A percentile compares a stretch with the other conserved stretches of the same genome.
phyloP scores from a whole-genome alignment of 306 rosid genomes.

The Benincasa hispida region DNA sequence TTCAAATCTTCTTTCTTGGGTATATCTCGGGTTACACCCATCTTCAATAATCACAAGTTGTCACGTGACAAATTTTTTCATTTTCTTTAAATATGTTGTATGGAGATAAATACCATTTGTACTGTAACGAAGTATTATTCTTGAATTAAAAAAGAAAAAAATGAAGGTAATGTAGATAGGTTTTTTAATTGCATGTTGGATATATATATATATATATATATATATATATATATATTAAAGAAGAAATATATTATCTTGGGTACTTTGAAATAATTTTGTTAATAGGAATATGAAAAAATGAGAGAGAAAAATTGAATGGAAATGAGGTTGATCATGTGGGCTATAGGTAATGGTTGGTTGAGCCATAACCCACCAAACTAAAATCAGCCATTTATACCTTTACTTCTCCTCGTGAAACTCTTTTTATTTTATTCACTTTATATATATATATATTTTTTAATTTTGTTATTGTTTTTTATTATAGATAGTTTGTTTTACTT shows the following conservation, averaged over 20 bases:
- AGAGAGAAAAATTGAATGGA: slow-evolving; percentile 5
- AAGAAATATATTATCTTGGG: neutral
- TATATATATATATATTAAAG: neutral
- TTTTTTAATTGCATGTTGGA: too few species aligned
- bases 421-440: neutral
- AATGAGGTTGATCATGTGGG: slow-evolving; percentile 29
- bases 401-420: neutral
- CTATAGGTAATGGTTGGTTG: slow-evolving; percentile 49
- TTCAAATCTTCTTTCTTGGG: too few species aligned
- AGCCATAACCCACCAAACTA: slow-evolving; percentile 35
- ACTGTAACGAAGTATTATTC: too few species aligned
- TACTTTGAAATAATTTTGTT: neutral
- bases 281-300: neutral
- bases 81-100: too few species aligned
- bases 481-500: neutral
- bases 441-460: neutral
- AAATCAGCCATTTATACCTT: slow-evolving; percentile 23
- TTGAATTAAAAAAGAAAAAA: too few species aligned
- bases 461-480: neutral
- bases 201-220: too few species aligned
- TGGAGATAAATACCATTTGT: too few species aligned
- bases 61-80: too few species aligned
- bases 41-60: too few species aligned
- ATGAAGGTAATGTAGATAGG: too few species aligned
- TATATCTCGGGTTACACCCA: too few species aligned